phyloP scores from a whole-genome alignment of 129 eudicot genomes.

The carrot (Daucus carota) region DH1_v3.0 NC_030385.2:11081001-11081500 shows the following conservation, averaged over 20 bases:
- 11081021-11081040: slow-evolving; percentile 81
- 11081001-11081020: neutral
- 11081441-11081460: neutral
- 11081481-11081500: neutral
- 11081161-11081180: neutral
- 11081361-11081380: slow-evolving; percentile 6
- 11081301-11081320: neutral
- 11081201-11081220: neutral
- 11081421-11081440: neutral
- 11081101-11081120: neutral
- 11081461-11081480: neutral
- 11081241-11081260: neutral
- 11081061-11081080: neutral
- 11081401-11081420: neutral
- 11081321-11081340: neutral
- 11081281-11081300: neutral
- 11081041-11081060: slow-evolving; percentile 55
- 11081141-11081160: neutral
- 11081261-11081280: neutral
- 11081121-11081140: slow-evolving; percentile 12
- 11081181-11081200: neutral
- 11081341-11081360: neutral
- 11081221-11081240: neutral
- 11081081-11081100: neutral
- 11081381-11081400: slow-evolving; percentile 9